Base-by-base conservation (phyloP, 2,329 filamentous ascomycete species). In the Diplodia seriata region DNA sequence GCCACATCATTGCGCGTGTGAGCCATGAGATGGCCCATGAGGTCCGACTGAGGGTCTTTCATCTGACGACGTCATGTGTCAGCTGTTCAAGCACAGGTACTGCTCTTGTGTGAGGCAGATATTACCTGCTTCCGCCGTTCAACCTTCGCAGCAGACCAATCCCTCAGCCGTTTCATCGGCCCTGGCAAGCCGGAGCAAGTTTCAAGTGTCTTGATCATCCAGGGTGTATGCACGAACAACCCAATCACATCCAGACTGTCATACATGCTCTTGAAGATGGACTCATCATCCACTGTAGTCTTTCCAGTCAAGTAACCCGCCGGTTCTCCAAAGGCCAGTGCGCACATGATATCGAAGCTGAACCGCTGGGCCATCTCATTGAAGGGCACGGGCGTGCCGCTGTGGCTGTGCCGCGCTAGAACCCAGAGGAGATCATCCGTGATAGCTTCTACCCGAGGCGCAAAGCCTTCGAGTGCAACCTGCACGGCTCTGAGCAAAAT, bases 331-430 rank as follows among this genome's bases (percentile, higher is more conserved):
- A 84, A 84, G 0, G 80, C 80, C 38, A 84, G 72, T 9, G 76
- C 76, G 4, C 81, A 80, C 78, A 83, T 82, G 29, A 82, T 75
- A 70, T 83, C 81, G 71, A 81, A 84, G 23, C 73, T 76, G 71
- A 79, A 84, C 40, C 80, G 76, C 31, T 77, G 79, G 69, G 82
- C 80, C 71, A 77, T 81, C 56, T 80, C 76, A 9, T 63, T 63
- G 29, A 63, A 29, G n/a, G 23, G 8, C 11, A 63, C 31, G 72
- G 38, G 82, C 73, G 56, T 81, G 74, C 75, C 70, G 66, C 73
- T 61, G 66, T 75, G 69, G 18, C 31, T 40, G 49, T n/a, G 47
- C 14, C 70, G 47, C 18, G 69, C 59, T 18, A 76, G 47, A 7
- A 70, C 70, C 4, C 55, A 55, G 5, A 76, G 69, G 4, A 75